phyloP scores from a whole-genome alignment of 1,139 yeast genomes.

The Eremothecium gossypii region DNA sequence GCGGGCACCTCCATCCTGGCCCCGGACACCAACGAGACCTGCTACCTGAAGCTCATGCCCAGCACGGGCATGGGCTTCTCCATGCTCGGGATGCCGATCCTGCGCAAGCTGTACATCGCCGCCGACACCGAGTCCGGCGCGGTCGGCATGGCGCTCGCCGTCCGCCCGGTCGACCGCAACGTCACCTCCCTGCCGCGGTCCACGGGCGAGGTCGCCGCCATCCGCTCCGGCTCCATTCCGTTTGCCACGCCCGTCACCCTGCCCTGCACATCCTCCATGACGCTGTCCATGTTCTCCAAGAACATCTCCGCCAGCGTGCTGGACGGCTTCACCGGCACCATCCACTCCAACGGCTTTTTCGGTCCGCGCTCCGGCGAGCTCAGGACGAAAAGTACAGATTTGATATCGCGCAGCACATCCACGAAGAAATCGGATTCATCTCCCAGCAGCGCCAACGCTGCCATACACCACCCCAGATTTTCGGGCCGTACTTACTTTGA shows the following conservation, averaged over 20 bases:
- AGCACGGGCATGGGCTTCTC: conserved; percentile 43
- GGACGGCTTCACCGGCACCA: conserved; percentile 24
- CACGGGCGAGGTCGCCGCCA: conserved; percentile 21
- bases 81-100: conserved; percentile 53
- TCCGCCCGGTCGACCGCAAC: conserved; percentile 6
- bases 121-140: conserved; percentile 54
- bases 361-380: conserved; percentile 13
- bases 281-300: conserved; percentile 24
- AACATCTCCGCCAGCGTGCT: conserved; percentile 13
- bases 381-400: too few species aligned
- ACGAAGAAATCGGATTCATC: too few species aligned
- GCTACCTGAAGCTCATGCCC: conserved; percentile 50
- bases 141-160: conserved; percentile 49
- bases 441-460: too few species aligned
- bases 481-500: too few species aligned
- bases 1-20: conserved; percentile 25
- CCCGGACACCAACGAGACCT: conserved; percentile 49
- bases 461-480: too few species aligned
- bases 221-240: conserved; percentile 41
- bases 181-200: conserved; percentile 4
- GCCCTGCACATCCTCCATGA: conserved; percentile 22
- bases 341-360: conserved; percentile 24
- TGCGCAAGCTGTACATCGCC: conserved; percentile 50
- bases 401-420: too few species aligned
- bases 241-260: conserved; percentile 36